phyloP scores from a whole-genome alignment of 306 rosid species.

The Bauhinia variegata region DNA sequence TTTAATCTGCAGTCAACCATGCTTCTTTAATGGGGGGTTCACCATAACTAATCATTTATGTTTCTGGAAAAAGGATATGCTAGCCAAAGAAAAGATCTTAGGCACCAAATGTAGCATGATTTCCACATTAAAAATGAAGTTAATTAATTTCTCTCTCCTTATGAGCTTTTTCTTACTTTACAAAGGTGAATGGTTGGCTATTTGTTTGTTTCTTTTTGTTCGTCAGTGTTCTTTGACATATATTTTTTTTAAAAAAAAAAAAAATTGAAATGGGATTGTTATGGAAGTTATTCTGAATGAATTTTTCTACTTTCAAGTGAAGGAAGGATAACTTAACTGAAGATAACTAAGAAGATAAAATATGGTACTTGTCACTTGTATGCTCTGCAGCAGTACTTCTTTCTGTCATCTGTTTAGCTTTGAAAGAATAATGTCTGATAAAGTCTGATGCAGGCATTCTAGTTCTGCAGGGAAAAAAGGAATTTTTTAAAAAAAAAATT shows the following conservation, averaged over 20 bases:
- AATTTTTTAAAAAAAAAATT: neutral
- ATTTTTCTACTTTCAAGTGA: neutral
- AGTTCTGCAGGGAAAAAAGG: conserved; percentile 29
- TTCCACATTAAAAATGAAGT: conserved; percentile 31
- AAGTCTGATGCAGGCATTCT: conserved; percentile 37
- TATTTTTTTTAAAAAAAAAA: too few species aligned
- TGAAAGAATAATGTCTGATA: conserved; percentile 31
- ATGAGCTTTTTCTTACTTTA: conserved; percentile 25
- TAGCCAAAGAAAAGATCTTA: conserved; percentile 37
- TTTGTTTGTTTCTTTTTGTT: conserved; percentile 7
- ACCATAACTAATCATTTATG: conserved; percentile 41
- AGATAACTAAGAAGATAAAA: conserved; percentile 19
- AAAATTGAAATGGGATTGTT: neutral
- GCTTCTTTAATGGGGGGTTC: conserved; percentile 46
- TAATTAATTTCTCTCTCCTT: conserved; percentile 3
- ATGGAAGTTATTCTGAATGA: conserved; percentile 23
- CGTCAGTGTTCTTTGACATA: conserved; percentile 17
- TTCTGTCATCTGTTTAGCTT: conserved; percentile 41
- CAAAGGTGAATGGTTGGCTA: conserved; percentile 22
- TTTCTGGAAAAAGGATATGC: conserved; percentile 31
- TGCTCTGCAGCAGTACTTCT: conserved; percentile 30
- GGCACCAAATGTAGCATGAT: conserved; percentile 39
- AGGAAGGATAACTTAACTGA: too few species aligned
- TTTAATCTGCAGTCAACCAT: conserved; percentile 53
- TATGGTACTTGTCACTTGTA: conserved; percentile 35